Evolutionary conservation across 768 basidiomycete genomes (phyloP).

Genomic region (Boletus rufocinnamomeus): DNA sequence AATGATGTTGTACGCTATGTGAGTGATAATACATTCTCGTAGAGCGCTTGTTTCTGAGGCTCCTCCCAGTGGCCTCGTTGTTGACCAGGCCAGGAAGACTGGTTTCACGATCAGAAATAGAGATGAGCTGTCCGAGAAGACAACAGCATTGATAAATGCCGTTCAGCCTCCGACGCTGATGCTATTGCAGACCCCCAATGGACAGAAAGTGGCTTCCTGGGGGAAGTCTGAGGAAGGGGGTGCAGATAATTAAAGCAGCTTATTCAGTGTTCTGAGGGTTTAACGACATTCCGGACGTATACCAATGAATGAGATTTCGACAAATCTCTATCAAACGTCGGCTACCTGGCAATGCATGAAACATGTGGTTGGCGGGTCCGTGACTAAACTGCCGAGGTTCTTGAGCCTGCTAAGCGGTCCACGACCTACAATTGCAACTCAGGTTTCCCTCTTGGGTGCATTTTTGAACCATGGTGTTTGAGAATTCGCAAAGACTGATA

Average conservation of each 20-base stretch:
- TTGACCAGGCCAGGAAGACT: slow-evolving; percentile 49
- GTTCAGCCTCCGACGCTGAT: background rate
- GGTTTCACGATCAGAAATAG: slow-evolving; percentile 54
- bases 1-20: slow-evolving; percentile 61
- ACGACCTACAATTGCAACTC: slow-evolving; percentile 65
- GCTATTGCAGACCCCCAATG: slow-evolving; percentile 5
- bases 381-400: slow-evolving; percentile 67
- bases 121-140: slow-evolving; percentile 40
- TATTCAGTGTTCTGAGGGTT: slow-evolving; percentile 5
- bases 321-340: slow-evolving; percentile 8
- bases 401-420: slow-evolving; percentile 78
- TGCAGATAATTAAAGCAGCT: background rate
- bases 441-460: background rate
- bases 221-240: slow-evolving; percentile 10
- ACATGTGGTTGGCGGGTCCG: background rate
- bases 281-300: slow-evolving; percentile 1
- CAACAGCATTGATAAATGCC: slow-evolving; percentile 1
- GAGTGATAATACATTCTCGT: slow-evolving; percentile 27
- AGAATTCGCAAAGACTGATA: background rate
- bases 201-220: slow-evolving; percentile 18
- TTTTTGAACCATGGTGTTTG: background rate
- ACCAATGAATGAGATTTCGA: slow-evolving; percentile 21
- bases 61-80: slow-evolving; percentile 49
- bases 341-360: slow-evolving; percentile 12
- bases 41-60: background rate